These are phyloP conservation scores for Tetracladium setigerum DNA, from an alignment of 495 filamentous ascomycete genomes.

Conservation along the genomic window DNA sequence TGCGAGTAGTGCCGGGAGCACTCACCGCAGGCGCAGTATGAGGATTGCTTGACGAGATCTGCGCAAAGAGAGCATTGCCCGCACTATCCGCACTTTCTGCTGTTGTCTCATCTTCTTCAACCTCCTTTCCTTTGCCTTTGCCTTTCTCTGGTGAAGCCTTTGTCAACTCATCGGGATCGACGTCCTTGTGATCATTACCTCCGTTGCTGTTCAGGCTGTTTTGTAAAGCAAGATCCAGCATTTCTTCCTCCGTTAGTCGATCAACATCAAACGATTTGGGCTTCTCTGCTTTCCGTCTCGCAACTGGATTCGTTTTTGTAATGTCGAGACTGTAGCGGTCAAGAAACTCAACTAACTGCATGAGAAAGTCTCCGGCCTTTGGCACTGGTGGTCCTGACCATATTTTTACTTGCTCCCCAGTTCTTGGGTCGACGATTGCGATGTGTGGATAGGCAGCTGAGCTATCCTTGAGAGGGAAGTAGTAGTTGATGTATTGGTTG, in stretches of 20 bases:
- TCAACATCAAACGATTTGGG: slow-evolving; percentile 64
- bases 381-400: slow-evolving; percentile 83
- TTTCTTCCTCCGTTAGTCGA: slow-evolving; percentile 93
- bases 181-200: slow-evolving; percentile 30
- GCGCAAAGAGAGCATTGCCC: slow-evolving; percentile 43
- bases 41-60: slow-evolving; percentile 61
- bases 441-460: slow-evolving; percentile 80
- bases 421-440: slow-evolving; percentile 89
- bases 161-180: slow-evolving; percentile 83
- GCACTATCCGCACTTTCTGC: slow-evolving; percentile 7
- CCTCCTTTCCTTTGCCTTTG: slow-evolving; percentile 45
- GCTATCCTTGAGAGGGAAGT: slow-evolving; percentile 66
- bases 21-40: slow-evolving; percentile 70
- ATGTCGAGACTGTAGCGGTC: slow-evolving; percentile 86
- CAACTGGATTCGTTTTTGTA: slow-evolving; percentile 86
- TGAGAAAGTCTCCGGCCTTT: slow-evolving; percentile 71
- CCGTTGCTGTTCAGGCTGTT: slow-evolving; percentile 60
- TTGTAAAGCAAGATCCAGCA: slow-evolving; percentile 86
- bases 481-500: slow-evolving; percentile 77
- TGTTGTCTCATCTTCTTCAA: slow-evolving; percentile 26
- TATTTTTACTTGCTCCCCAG: slow-evolving; percentile 93
- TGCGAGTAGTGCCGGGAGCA: slow-evolving; percentile 67
- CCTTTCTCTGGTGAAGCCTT: slow-evolving; percentile 54
- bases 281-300: slow-evolving; percentile 66
- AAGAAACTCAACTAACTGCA: slow-evolving; percentile 88